Conservation (phyloP, 495 filamentous ascomycete species). For the Lophiotrema nucula region DNA sequence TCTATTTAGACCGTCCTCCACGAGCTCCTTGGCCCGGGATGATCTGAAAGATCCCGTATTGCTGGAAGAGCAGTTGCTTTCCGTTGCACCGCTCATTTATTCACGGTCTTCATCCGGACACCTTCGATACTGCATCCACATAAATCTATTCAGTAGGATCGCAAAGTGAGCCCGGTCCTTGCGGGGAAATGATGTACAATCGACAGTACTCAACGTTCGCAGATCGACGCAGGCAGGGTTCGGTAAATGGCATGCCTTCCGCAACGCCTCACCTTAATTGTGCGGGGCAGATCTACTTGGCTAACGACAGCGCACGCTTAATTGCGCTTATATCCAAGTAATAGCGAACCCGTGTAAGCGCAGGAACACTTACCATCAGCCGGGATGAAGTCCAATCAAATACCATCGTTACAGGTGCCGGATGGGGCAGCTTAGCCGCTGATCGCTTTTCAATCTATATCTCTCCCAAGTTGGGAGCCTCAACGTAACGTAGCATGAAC, state of each 20-base stretch:
- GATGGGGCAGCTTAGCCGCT: not conserved
- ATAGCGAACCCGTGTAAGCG: not conserved
- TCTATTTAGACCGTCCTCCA: no score
- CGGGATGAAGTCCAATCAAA: not conserved
- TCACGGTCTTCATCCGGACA: no score
- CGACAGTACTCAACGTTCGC: not conserved
- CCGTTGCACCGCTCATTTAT: no score
- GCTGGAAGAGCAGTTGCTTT: no score
- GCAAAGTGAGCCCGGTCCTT: not conserved
- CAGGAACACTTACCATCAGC: not conserved
- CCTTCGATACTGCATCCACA: no score
- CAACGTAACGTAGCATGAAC: not conserved
- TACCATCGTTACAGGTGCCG: not conserved
- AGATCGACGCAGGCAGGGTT: not conserved
- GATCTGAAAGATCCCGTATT: no score
- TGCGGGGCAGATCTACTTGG: not conserved
- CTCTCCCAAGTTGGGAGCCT: not conserved
- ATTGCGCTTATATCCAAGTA: not conserved
- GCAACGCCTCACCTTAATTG: conserved; percentile 2
- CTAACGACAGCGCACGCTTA: not conserved
- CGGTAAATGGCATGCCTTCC: not conserved
- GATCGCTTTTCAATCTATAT: conserved; percentile 1
- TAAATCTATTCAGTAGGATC: no score
- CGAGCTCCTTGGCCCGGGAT: no score
- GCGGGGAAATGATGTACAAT: conserved; percentile 2